Conservation (phyloP, 768 basidiomycete genomes). For the Rhodosporidiobolus odoratus region DNA sequence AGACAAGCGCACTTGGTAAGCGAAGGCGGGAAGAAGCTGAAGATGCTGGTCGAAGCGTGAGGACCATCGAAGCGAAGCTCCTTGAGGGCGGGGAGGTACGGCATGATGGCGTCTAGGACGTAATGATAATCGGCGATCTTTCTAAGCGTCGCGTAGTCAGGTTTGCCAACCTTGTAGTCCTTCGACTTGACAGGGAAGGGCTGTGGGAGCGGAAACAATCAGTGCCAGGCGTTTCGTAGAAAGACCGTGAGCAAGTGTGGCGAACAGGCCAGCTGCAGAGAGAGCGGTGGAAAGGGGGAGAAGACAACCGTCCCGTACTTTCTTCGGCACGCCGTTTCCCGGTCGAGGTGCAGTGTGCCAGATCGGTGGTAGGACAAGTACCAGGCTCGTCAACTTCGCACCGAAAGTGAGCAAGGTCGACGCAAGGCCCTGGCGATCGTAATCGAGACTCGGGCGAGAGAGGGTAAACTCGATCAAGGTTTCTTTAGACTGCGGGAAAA, state of each 20-base stretch:
- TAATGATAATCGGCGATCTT: conserved; percentile 5
- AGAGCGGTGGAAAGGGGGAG: no score
- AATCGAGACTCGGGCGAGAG: background rate
- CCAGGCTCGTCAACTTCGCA: conserved; percentile 14
- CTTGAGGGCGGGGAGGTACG: conserved; percentile 20
- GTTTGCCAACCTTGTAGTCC: conserved; percentile 17
- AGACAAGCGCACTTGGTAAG: conserved; percentile 11
- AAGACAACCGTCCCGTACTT: no score
- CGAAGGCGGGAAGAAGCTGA: conserved; percentile 15
- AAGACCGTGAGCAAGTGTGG: no score
- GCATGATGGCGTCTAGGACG: conserved; percentile 27
- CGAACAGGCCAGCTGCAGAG: no score
- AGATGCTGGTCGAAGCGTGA: conserved; percentile 14
- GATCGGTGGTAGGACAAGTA: background rate
- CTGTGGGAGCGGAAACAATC: no score
- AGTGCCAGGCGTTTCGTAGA: no score
- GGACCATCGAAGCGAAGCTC: conserved; percentile 16
- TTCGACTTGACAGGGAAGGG: conserved; percentile 19
- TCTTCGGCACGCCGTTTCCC: background rate
- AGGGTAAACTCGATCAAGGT: conserved; percentile 3
- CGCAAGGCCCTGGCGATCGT: conserved; percentile 14
- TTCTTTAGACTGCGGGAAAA: conserved; percentile 11
- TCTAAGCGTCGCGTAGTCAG: background rate
- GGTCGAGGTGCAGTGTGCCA: conserved; percentile 12
- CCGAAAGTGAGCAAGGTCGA: conserved; percentile 19